Base-by-base conservation (phyloP, 129 eudicot genomes). In the Deinandra increscens region DNA sequence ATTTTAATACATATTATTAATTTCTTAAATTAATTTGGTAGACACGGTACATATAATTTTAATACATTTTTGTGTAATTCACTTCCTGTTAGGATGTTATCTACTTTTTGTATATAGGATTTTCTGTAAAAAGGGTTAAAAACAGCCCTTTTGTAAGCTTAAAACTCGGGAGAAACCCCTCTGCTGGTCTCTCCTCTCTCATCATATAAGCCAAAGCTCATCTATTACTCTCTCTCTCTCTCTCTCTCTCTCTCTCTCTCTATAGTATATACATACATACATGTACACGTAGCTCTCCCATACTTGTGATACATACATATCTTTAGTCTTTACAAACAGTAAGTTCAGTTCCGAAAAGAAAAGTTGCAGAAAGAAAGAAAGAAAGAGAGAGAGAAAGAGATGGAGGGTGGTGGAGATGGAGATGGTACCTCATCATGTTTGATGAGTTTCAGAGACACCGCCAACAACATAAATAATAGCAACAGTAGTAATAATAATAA, bases 141-240 rank as follows among this genome's bases (percentile, higher is more conserved):
- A 73, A 71, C 67, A 34, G 53, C 49, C 75, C 58, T 69, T 59
- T 58, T 63, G 91, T 78, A 72, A 79, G 96, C 98, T 73, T 79
- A 79, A 92, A 86, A 72, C 89, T 80, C 98, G 98, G 98, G 98
- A 79, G 98, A 51, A 67, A 60, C 69, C 78, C 39, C 81, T 73
- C 69, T 45, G 51, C 44, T 26, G 31, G 31, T 26, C 62, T 50
- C 60, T 42, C 63, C 66, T 4, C 58, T 23, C 70, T 34, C 19
- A 31, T 38, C 48, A 46, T 56, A 33, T 42, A 66, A 85, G 58
- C 58, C 68, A 60, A 73, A 69, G 31, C 73, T 34, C 15, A 4
- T 12, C 78, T 73, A n/a, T n/a, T n/a, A n/a, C 64, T 26, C 44
- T 45, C 63, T 49, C 55, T 59, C 29, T 60, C n/a, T n/a, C 49